Evolutionary conservation across 2,329 filamentous ascomycete species (phyloP).

Genomic region (Onygena corvina): DNA sequence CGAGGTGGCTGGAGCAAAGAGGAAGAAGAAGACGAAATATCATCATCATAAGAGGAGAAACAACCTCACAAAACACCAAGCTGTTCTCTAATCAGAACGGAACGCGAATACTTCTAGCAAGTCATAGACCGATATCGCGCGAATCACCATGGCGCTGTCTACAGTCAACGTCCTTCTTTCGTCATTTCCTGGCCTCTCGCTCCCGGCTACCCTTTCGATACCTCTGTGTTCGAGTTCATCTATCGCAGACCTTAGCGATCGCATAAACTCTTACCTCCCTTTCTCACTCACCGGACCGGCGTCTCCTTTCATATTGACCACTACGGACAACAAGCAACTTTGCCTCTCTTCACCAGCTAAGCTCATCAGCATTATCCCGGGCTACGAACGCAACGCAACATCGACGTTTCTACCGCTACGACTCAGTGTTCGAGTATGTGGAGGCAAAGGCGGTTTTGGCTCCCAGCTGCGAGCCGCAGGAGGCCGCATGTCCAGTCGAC

Average conservation of each 20-base stretch:
- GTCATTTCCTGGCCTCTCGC: constrained; percentile 67
- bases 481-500: constrained; percentile 93
- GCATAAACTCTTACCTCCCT: constrained; percentile 46
- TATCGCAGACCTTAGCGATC: constrained; percentile 53
- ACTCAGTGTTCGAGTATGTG: constrained; percentile 64
- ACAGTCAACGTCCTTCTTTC: constrained; percentile 72
- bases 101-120: too few species aligned
- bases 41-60: too few species aligned
- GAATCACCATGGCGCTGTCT: constrained; percentile 10
- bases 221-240: constrained; percentile 54
- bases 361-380: constrained; percentile 51
- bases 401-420: constrained; percentile 72
- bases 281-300: constrained; percentile 45
- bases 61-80: too few species aligned
- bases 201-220: constrained; percentile 74
- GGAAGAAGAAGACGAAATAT: too few species aligned
- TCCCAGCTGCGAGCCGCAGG: constrained; percentile 93
- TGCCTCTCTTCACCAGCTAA: constrained; percentile 41
- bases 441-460: constrained; percentile 95
- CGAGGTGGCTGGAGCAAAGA: too few species aligned
- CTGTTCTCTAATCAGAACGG: too few species aligned
- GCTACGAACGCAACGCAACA: constrained; percentile 27
- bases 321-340: constrained; percentile 63
- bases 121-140: too few species aligned
- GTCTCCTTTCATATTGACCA: constrained; percentile 60